Evolutionary conservation across 179 eudicot species (phyloP), one percentile per base, ranked within the genome.

Genomic region (Beta macrorhiza): DNA sequence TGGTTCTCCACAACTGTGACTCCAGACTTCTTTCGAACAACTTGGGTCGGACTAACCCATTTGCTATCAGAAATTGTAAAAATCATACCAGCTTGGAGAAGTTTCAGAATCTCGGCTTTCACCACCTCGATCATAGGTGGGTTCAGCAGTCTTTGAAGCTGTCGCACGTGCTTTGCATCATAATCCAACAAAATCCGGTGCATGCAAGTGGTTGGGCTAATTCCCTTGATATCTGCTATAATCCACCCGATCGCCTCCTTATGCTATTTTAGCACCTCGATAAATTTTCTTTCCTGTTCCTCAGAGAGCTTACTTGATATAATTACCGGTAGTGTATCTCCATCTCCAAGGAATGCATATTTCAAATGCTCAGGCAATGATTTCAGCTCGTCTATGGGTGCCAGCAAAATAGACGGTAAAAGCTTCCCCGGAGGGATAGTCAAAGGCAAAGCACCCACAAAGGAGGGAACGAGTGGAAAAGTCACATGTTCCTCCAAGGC

Each of bases 91-190:
- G 7, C 57, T 6, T 72, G 12, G 4, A 72, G 37, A n/a, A 42
- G 19, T 20, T 72, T 72, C 1, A 51, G 14, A 5, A 49, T 19
- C n/a, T 72, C 75, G 2, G 10, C 22, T 13, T 42, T 72, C 37
- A 72, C 75, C 5, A 72, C 75, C 16, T 72, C 58, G 37, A 37
- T 72, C 55, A 72, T 72, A 3, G 75, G 57, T 2, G 74, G 56
- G 5, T 71, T 71, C 29, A 19, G 19, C 15, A 20, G 56, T 0
- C 74, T 22, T 47, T 47, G 69, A n/a, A 25, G 25, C 25, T 25
- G 25, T 25, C 25, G 25, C 25, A 25, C 25, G 25, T 25, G 25
- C 25, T 25, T 25, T 25, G 25, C 25, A 25, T 25, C 25, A 25
- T 25, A 25, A 25, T 25, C 25, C 25, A 25, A 25, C 25, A 25